A percentile compares a stretch with the other conserved stretches of the same genome.
phyloP scores from a whole-genome alignment of 148 eudicot genomes.

The Fagopyrum tataricum region DNA sequence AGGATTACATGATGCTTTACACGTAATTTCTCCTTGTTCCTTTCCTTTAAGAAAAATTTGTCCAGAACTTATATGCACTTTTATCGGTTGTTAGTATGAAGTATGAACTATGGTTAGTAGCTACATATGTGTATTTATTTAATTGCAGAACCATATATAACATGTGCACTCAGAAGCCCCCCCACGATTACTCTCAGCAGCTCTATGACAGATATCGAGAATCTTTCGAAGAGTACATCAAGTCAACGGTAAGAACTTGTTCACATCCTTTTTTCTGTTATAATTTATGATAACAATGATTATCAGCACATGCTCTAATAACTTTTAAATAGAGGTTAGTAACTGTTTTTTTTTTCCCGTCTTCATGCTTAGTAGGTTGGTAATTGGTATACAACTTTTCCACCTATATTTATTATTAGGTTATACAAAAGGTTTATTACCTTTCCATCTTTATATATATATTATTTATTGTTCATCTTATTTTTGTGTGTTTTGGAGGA shows the following conservation, averaged over 20 bases:
- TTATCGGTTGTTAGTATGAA: not conserved
- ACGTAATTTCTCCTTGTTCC: slow-evolving; percentile 19
- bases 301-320: too few species aligned
- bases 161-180: slow-evolving; percentile 41
- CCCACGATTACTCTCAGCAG: slow-evolving; percentile 26
- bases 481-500: too few species aligned
- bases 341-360: too few species aligned
- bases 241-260: slow-evolving; percentile 25
- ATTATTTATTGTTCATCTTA: too few species aligned
- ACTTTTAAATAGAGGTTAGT: too few species aligned
- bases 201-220: slow-evolving; percentile 26
- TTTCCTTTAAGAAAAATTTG: not conserved
- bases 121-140: slow-evolving; percentile 1
- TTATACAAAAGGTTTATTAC: too few species aligned
- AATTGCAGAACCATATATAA: slow-evolving; percentile 34
- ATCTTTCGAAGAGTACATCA: slow-evolving; percentile 26
- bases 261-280: too few species aligned
- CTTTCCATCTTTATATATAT: too few species aligned
- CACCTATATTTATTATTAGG: too few species aligned
- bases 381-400: too few species aligned
- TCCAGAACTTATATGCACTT: not conserved
- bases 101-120: slow-evolving; percentile 5
- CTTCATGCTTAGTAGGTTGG: too few species aligned
- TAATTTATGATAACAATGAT: too few species aligned
- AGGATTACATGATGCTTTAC: slow-evolving; percentile 33